phyloP scores from a whole-genome alignment of 805 yeast species.

The Millerozyma acaciae region DNA sequence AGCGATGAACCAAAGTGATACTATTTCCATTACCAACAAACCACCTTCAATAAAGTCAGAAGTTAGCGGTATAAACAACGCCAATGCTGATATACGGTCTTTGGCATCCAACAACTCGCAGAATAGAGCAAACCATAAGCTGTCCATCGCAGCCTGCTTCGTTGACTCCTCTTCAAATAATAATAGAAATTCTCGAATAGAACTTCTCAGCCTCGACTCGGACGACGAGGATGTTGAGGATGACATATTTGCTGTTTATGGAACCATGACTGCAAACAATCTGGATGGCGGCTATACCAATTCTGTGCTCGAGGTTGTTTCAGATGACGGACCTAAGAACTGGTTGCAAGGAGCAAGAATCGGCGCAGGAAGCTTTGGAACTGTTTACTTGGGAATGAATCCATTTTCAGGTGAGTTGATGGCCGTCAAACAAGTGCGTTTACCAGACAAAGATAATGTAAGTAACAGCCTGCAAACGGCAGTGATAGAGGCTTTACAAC shows the following conservation, averaged over 20 bases:
- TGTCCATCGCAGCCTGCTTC: conserved; percentile 29
- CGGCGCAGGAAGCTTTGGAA: conserved; percentile 94
- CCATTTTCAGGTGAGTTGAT: conserved; percentile 89
- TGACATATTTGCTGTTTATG: conserved; percentile 30
- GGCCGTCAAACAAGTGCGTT: conserved; percentile 93
- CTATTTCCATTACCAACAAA: conserved; percentile 23
- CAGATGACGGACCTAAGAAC: conserved; percentile 50
- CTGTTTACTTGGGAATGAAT: conserved; percentile 88
- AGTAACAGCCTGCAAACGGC: conserved; percentile 27
- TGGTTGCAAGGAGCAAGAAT: conserved; percentile 94
- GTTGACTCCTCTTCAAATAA: conserved; percentile 17
- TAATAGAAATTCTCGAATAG: conserved; percentile 44
- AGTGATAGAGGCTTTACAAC: conserved; percentile 77
- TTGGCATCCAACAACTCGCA: conserved; percentile 10
- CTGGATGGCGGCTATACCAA: conserved; percentile 4
- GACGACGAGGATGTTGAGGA: conserved; percentile 39
- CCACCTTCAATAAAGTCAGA: conserved; percentile 21
- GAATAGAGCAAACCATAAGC: conserved; percentile 13
- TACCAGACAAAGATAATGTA: conserved; percentile 44
- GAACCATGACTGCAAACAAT: conserved; percentile 8
- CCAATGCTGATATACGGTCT: conserved; percentile 15
- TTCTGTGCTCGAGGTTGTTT: conserved; percentile 1
- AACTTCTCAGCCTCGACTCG: conserved; percentile 40
- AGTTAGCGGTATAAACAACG: conserved; percentile 6
- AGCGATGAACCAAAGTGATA: conserved; percentile 27